phyloP scores from a whole-genome alignment of 176 grass and related monocot genomes.

The Ananas comosus region DNA sequence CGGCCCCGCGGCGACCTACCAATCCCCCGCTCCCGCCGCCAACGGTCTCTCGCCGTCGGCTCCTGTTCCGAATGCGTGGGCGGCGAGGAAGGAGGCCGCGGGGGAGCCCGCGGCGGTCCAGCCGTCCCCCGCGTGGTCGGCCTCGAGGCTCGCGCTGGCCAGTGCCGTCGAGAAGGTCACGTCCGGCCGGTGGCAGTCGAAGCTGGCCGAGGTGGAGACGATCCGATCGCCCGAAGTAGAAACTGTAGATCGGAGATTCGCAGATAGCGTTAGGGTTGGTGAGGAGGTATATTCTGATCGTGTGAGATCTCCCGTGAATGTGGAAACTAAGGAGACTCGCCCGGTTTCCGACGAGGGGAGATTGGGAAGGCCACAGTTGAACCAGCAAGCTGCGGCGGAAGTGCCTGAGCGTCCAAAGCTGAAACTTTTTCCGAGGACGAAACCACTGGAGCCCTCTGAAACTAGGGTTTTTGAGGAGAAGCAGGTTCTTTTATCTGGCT shows the following conservation, averaged over 20 bases:
- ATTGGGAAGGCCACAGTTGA: conserved; percentile 19
- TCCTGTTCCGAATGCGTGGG: conserved; percentile 48
- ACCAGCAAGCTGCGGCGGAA: conserved; percentile 20
- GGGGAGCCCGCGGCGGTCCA: conserved; percentile 22
- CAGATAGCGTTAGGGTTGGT: not conserved
- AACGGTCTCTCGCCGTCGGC: not conserved
- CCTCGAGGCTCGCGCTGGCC: conserved; percentile 72
- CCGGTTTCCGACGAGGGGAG: conserved; percentile 59
- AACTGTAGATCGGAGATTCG: conserved; percentile 7
- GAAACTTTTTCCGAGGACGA: conserved; percentile 75
- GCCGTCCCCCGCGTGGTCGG: conserved; percentile 35
- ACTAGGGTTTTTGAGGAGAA: conserved; percentile 44
- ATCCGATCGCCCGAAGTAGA: conserved; percentile 14
- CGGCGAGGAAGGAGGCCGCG: conserved; percentile 40
- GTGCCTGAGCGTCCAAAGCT: conserved; percentile 56
- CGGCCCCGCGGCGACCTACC: not conserved
- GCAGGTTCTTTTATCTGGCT: conserved; percentile 30
- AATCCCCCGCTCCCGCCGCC: not conserved
- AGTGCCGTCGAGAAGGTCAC: conserved; percentile 98
- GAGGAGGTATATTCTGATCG: not conserved
- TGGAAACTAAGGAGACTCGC: conserved; percentile 20
- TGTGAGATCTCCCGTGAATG: conserved; percentile 6
- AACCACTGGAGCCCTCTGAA: conserved; percentile 45
- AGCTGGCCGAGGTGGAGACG: conserved; percentile 21
- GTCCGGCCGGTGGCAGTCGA: conserved; percentile 67